Conservation (phyloP, 805 yeast species). For the Schwanniomyces pseudopolymorphus region DNA sequence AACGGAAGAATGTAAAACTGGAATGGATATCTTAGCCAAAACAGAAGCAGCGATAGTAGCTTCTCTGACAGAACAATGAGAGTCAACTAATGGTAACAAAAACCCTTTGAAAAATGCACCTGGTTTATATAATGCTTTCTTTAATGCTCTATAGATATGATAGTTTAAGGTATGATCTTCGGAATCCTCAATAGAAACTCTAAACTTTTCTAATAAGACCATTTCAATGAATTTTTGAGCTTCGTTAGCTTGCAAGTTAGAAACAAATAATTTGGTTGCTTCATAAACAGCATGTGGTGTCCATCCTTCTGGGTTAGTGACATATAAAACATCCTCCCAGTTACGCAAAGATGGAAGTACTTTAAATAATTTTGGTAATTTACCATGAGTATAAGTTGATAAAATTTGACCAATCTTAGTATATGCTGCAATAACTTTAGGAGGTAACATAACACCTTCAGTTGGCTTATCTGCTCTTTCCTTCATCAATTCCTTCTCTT, state of each 20-base stretch:
- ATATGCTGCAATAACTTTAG: conserved; percentile 93
- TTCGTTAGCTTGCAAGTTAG: conserved; percentile 82
- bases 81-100: conserved; percentile 83
- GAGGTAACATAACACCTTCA: conserved; percentile 87
- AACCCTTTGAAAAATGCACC: conserved; percentile 98
- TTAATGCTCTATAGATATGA: conserved; percentile 87
- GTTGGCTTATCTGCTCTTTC: conserved; percentile 38
- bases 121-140: conserved; percentile 93
- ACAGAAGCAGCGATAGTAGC: conserved; percentile 95
- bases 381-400: conserved; percentile 90
- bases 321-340: conserved; percentile 94
- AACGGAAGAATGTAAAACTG: conserved; percentile 94
- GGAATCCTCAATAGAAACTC: conserved; percentile 66
- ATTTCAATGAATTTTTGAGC: conserved; percentile 78
- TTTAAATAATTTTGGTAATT: conserved; percentile 93
- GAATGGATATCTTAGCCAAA: conserved; percentile 83
- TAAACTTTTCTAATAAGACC: conserved; percentile 70
- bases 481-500: conserved; percentile 58
- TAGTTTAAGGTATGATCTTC: conserved; percentile 83
- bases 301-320: conserved; percentile 92
- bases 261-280: conserved; percentile 91
- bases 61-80: conserved; percentile 88
- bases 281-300: conserved; percentile 93
- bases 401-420: conserved; percentile 86
- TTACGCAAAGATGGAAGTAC: conserved; percentile 88